Evolutionary conservation across 257 asterid species (phyloP), one percentile per base, ranked within the genome.

Genomic region (Solanum dulcamara): DNA sequence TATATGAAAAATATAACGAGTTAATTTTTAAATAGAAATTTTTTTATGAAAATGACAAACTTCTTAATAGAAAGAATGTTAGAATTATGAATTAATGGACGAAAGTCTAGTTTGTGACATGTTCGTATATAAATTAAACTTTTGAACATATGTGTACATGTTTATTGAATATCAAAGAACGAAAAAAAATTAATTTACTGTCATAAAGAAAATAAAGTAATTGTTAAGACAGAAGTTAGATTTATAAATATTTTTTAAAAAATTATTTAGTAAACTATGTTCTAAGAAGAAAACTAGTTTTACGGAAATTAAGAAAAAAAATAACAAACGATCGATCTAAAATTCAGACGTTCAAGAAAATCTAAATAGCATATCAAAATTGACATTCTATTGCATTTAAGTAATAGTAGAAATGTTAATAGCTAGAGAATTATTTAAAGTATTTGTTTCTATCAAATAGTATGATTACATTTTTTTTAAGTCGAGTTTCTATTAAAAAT

Each of bases 1-100:
- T 59, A 10, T 10, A n/a, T 57, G 15, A 57, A 57, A 57, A 57
- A 13, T n/a, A 38, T 38, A 38, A 7, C 9, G 6, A 59, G 14
- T n/a, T n/a, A 59, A n/a, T n/a, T 59, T 5, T 59, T 7, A n/a
- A 1, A 7, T 59, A n/a, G 6, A 2, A 59, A 59, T 59, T 2
- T n/a, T 1, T 1, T 9, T n/a, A n/a, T 0, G 7, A 57, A 6
- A 9, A n/a, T n/a, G 24, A 59, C 4, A 6, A 22, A 50, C 3
- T 0, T n/a, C 10, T n/a, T 57, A 6, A 0, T 10, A 13, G 4
- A 57, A 10, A 4, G 7, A 57, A 4, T n/a, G 7, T 59, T n/a
- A 59, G 24, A 57, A 59, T 59, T 59, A 12, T 4, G 15, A 3
- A 10, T 10, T 57, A 57, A 38, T 38, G 42, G 0, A n/a, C 0